A percentile compares a stretch with the other conserved stretches of the same genome.
Conservation (phyloP, 2,329 filamentous ascomycete species). For the Endoconidiophora laricicola region DNA sequence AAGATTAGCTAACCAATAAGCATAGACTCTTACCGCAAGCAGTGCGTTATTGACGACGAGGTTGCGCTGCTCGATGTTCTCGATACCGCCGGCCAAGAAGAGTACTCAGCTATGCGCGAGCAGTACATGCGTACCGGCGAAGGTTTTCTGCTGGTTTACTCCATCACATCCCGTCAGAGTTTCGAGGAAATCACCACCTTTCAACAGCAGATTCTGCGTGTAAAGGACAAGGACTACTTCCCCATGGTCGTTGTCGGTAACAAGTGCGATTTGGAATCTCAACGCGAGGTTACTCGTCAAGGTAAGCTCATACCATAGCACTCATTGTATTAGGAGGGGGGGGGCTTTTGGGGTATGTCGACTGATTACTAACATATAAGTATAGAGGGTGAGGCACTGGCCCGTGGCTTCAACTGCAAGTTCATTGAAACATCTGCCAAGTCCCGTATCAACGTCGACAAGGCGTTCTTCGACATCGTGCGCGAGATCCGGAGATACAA, state of each 20-base stretch:
- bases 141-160: slow-evolving; percentile 94
- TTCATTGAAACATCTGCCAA: slow-evolving; percentile 99
- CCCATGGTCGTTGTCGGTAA: slow-evolving; percentile 98
- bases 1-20: not conserved
- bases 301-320: slow-evolving; percentile 38
- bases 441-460: slow-evolving; percentile 94
- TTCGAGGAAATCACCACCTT: slow-evolving; percentile 98
- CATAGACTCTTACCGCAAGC: slow-evolving; percentile 96
- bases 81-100: slow-evolving; percentile 95
- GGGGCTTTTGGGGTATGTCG: too few species aligned
- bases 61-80: slow-evolving; percentile 94
- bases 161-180: slow-evolving; percentile 90
- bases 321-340: not conserved
- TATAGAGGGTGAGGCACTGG: slow-evolving; percentile 76
- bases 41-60: slow-evolving; percentile 97
- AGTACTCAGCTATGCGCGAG: slow-evolving; percentile 98
- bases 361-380: not conserved
- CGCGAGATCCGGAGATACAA: slow-evolving; percentile 97
- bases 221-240: slow-evolving; percentile 99
- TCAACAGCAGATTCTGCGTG: slow-evolving; percentile 93
- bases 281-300: slow-evolving; percentile 81
- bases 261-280: slow-evolving; percentile 93
- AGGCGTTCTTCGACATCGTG: slow-evolving; percentile 96
- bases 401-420: slow-evolving; percentile 80
- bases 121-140: slow-evolving; percentile 99